These are phyloP conservation scores for Venturia effusa DNA, from an alignment of 2,329 filamentous ascomycete genomes.

Conservation along the genomic window DNA sequence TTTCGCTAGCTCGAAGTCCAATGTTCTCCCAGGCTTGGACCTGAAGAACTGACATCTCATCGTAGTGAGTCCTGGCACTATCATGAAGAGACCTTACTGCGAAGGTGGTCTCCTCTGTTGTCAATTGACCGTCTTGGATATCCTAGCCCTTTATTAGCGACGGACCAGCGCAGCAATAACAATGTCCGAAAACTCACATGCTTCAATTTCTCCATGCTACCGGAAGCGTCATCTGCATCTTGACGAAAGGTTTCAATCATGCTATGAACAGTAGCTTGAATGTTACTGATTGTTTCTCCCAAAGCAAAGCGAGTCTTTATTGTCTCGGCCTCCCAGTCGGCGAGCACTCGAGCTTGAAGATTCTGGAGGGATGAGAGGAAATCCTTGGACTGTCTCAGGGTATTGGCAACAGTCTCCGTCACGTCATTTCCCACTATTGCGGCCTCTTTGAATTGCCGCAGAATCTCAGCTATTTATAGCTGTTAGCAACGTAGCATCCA, in stretches of 20 bases:
- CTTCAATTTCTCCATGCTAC: not conserved
- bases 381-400: not conserved
- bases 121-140: not conserved
- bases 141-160: not conserved
- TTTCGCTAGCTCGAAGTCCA: not conserved
- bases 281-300: not conserved
- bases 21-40: not conserved
- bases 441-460: not conserved
- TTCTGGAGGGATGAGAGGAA: not conserved
- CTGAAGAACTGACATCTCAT: not conserved
- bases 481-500: not conserved
- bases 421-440: not conserved
- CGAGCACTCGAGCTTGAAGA: not conserved
- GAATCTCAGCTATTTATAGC: not conserved
- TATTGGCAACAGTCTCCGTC: not conserved
- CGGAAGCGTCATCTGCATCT: not conserved
- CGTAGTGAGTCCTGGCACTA: not conserved
- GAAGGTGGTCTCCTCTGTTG: not conserved
- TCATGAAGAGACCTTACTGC: not conserved
- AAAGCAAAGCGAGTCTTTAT: not conserved
- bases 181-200: not conserved
- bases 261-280: not conserved
- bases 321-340: not conserved
- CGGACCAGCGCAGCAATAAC: not conserved
- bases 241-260: conserved; percentile 1